Base-by-base conservation (phyloP, 441 rosid species). In the Hura crepitans region DNA sequence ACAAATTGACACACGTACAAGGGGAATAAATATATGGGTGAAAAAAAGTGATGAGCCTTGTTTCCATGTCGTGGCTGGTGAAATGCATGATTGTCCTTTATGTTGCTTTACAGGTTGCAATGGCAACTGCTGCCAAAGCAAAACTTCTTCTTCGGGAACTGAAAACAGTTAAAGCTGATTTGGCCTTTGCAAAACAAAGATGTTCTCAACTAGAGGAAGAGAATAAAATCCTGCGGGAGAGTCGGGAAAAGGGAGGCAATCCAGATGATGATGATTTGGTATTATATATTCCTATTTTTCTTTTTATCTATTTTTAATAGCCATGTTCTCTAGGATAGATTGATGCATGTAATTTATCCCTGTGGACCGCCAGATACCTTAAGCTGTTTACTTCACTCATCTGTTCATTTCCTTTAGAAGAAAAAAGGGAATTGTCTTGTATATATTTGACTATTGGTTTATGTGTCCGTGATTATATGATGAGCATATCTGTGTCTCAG, bases 41-140 rank as follows among this genome's bases (percentile, higher is more conserved):
- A 66, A 66, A 61, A 66, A 61, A 3, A 8, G 51, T 62, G 49
- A 30, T 17, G 22, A 47, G 27, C 58, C 37, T 35, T 49, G 57
- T 77, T 72, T 22, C n/a, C 18, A 12, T 68, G 46, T 69, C 45
- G 67, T 64, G 33, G 66, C 58, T 60, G 51, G 73, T 73, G 75
- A 84, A 72, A 81, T 79, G 76, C 77, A 76, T 79, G 62, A 77
- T 75, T 75, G 68, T 71, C 53, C 70, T 47, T 65, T 37, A 23
- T 75, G 73, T 73, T 70, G 67, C 25, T 50, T 72, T 43, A 76
- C 86, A 94, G 96, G 99, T 92, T 69, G 99, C 99, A 33, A 89
- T 95, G 98, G 99, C 99, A 65, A 95, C 97, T 35, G 99, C 99
- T 73, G 97, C 99, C 0, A 95, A 95, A 77, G 99, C 97, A 53